Base-by-base conservation (phyloP, 495 filamentous ascomycete species). In the Aspergillus asperescens region DNA sequence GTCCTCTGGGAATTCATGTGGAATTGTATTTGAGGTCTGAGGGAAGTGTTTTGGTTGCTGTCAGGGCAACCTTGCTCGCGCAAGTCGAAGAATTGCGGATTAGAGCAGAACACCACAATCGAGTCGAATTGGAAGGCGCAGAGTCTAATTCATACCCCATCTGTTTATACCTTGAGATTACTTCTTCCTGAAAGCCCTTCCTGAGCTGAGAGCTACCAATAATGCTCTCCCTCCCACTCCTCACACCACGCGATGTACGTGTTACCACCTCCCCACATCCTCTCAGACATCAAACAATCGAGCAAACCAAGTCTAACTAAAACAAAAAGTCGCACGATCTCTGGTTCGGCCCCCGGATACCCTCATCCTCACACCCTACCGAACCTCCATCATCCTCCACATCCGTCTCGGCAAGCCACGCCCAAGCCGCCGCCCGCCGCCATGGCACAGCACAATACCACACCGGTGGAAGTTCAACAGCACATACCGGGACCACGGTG, bases 191-290 rank as follows among this genome's bases (percentile, higher is more conserved):
- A 10, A 13, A 32, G n/a, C 29, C 29, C n/a, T 42, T 16, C 41
- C 23, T 3, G 41, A 18, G 18, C 9, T 16, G 23, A 7, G 23
- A 12, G 23, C 46, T 16, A 46, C 32, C 27, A 37, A 86, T 81
- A 78, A 78, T 87, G 61, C 76, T 82, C 29, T 78, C 86, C 27
- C 79, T 91, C n/a, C 86, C 87, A 8, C 78, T 81, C 55, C 76
- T 91, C 52, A 76, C 78, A 31, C 86, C 87, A 19, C 84, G 81
- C 58, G 84, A 88, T 57, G 88, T 89, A 78, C 62, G 81, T 68
- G n/a, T 35, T 16, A 2, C 18, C n/a, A 32, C 8, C 18, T 16
- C 32, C n/a, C 29, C 24, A 31, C 20, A 52, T 8, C n/a, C 15
- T 19, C 9, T 62, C 52, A 54, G n/a, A n/a, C n/a, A n/a, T n/a